Evolutionary conservation across 345 rosid species (phyloP).

Genomic region (Eucalyptus marginata): DNA sequence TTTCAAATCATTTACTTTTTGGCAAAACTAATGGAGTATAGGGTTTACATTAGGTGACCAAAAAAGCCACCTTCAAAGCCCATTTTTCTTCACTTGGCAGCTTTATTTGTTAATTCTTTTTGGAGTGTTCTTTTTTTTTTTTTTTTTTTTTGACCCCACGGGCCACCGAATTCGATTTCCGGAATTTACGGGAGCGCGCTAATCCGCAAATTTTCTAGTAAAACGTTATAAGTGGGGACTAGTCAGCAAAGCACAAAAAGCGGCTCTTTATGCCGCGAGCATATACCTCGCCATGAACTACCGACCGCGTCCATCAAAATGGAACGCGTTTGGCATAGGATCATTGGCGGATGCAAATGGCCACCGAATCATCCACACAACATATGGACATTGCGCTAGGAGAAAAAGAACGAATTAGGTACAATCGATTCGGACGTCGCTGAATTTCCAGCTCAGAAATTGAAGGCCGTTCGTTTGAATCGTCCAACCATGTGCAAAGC

Average conservation of each 20-base stretch:
- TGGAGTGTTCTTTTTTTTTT: not conserved
- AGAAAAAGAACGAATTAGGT: not conserved
- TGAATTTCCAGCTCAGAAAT: not conserved
- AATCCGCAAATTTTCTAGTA: not conserved
- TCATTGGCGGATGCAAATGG: not conserved
- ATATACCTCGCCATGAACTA: not conserved
- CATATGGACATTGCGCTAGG: not conserved
- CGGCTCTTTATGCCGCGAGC: not conserved
- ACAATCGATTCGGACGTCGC: not conserved
- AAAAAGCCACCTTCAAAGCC: not conserved
- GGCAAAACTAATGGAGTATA: not conserved
- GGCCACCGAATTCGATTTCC: not conserved
- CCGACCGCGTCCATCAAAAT: not conserved
- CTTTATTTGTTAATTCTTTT: not conserved
- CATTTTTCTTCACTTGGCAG: not conserved
- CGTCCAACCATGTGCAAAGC: fast-evolving
- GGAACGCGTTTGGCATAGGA: not conserved
- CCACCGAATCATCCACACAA: not conserved
- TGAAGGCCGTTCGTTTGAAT: not conserved
- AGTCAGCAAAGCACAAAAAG: not conserved
- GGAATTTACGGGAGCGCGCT: not conserved
- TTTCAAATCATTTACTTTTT: not conserved
- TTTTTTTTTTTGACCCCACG: not conserved
- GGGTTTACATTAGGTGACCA: not conserved
- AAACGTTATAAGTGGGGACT: not conserved